phyloP scores from a whole-genome alignment of 2,329 filamentous ascomycete species.

The Penicillium sp. region DNA sequence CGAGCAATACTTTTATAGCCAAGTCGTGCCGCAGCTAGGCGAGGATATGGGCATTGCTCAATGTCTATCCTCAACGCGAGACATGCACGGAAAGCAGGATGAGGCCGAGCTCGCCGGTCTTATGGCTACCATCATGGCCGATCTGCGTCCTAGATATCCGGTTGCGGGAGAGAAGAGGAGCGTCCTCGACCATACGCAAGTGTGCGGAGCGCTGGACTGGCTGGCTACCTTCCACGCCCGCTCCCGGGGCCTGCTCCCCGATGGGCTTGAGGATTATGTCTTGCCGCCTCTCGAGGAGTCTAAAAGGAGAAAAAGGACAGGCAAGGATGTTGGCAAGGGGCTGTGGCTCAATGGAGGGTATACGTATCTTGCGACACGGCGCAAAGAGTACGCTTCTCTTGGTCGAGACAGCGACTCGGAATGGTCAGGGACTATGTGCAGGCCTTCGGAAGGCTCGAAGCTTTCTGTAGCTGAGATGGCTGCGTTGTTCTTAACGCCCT shows the following conservation, averaged over 20 bases:
- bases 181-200: constrained; percentile 50
- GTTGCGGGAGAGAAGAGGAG: constrained; percentile 47
- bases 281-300: constrained; percentile 58
- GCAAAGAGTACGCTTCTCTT: constrained; percentile 55
- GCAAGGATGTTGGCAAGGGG: constrained; percentile 22
- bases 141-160: constrained; percentile 55
- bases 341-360: constrained; percentile 68
- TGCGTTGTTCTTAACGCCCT: constrained; percentile 52
- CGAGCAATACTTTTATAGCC: constrained; percentile 64
- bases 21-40: constrained; percentile 53
- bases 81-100: constrained; percentile 24
- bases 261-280: constrained; percentile 27
- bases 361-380: constrained; percentile 65
- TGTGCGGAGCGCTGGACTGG: constrained; percentile 60
- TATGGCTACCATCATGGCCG: constrained; percentile 58
- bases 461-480: constrained; percentile 54
- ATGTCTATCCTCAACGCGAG: constrained; percentile 49
- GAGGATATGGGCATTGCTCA: constrained; percentile 50
- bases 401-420: constrained; percentile 50
- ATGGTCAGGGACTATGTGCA: constrained; percentile 56
- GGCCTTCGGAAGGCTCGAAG: constrained; percentile 12
- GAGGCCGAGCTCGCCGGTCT: constrained; percentile 32
- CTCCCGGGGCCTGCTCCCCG: constrained; percentile 46
- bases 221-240: constrained; percentile 60
- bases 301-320: constrained; percentile 28